A percentile compares a stretch with the other conserved stretches of the same genome.
phyloP scores from a whole-genome alignment of 75 land plant genomes.

The Pinus albicaulis region DNA sequence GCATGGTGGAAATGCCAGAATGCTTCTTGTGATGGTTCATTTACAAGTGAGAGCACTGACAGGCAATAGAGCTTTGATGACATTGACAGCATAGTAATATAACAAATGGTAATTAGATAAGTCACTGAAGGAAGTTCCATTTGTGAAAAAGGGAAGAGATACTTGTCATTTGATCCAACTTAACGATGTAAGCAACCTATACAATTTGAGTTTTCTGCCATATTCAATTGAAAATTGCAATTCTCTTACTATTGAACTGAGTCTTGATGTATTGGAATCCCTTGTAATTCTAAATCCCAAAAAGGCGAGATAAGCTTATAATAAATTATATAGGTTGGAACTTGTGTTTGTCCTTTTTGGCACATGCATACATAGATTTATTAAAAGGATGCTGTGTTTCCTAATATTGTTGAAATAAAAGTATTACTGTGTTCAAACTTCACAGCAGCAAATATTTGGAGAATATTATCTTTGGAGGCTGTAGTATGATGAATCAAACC shows the following conservation, averaged over 20 bases:
- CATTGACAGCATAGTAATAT: neutral
- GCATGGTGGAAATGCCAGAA: neutral
- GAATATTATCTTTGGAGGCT: neutral
- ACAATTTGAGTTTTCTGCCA: neutral
- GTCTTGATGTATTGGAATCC: neutral
- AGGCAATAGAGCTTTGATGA: neutral
- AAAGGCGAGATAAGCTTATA: neutral
- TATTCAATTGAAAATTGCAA: neutral
- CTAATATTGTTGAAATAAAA: neutral
- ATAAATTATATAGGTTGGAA: neutral
- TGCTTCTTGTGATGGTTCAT: neutral
- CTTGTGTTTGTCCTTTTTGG: neutral
- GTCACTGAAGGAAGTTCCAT: neutral
- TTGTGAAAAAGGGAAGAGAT: neutral
- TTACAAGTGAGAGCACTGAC: no score
- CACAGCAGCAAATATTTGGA: neutral
- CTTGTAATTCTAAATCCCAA: no score
- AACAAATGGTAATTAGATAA: neutral
- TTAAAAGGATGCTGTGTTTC: neutral
- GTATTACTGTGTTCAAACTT: neutral
- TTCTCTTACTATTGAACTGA: slow-evolving; percentile 1
- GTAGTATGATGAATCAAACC: neutral
- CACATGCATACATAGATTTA: neutral
- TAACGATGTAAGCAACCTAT: neutral
- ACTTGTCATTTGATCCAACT: neutral